These are phyloP conservation scores for Hanseniaspora thailandica DNA, from an alignment of 805 yeast species.

Conservation along the genomic window DNA sequence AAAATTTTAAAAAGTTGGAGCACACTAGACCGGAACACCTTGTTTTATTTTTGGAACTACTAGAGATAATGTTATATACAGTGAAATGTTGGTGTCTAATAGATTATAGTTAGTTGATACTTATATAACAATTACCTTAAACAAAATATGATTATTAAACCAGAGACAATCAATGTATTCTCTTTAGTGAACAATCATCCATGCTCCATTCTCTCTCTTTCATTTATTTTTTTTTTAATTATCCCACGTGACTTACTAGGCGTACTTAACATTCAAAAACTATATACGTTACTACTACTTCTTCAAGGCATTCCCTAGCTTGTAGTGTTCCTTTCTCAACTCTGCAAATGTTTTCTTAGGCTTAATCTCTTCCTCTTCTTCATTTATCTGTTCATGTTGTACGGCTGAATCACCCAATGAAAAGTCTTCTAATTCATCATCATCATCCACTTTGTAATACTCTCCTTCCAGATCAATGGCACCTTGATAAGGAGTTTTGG, in stretches of 20 bases:
- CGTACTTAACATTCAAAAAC: too few relatives aligned
- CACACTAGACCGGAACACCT: too few relatives aligned
- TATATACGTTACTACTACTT: not conserved
- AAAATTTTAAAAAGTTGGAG: too few relatives aligned
- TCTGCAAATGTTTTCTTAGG: constrained; percentile 59
- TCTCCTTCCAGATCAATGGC: constrained; percentile 76
- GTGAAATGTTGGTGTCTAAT: too few relatives aligned
- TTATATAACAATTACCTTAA: too few relatives aligned
- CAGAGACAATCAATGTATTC: too few relatives aligned
- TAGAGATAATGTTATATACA: too few relatives aligned
- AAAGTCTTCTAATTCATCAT: constrained; percentile 34
- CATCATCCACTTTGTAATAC: constrained; percentile 61
- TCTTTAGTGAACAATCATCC: too few relatives aligned
- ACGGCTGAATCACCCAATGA: constrained; percentile 47
- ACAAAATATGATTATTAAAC: too few relatives aligned
- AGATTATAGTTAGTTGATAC: too few relatives aligned
- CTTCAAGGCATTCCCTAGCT: constrained; percentile 36
- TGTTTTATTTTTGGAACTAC: too few relatives aligned
- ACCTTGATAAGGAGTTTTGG: constrained; percentile 90
- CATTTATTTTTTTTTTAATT: not conserved
- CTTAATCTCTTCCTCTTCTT: constrained; percentile 30
- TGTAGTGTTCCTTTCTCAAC: constrained; percentile 70
- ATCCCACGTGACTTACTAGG: not conserved
- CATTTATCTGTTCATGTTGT: constrained; percentile 15
- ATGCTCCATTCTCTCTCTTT: too few relatives aligned